These are phyloP conservation scores for Scutellaria minor DNA, from an alignment of 257 asterid species.

Conservation along the genomic window DNA sequence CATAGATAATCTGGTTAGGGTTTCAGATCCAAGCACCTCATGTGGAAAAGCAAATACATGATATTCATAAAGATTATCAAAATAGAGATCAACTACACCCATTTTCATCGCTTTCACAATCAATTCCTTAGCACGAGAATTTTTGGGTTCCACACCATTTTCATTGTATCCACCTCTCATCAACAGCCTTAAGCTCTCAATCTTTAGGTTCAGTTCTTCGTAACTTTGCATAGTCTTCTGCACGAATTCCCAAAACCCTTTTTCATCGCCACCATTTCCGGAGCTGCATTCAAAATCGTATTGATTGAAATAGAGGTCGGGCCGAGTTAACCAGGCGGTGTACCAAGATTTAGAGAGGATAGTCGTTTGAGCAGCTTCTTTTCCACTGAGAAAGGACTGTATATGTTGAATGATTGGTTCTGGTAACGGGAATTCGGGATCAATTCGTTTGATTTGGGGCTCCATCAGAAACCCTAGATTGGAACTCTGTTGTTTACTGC, in stretches of 20 bases:
- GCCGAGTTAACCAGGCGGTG: slow-evolving; percentile 36
- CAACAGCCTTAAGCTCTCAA: slow-evolving; percentile 20
- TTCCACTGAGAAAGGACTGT: slow-evolving; percentile 23
- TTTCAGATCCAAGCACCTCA: slow-evolving; percentile 5
- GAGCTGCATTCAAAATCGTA: neutral
- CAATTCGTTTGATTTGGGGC: too few species aligned
- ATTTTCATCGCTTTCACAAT: slow-evolving; percentile 14
- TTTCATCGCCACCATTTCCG: neutral
- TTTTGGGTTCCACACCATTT: too few species aligned
- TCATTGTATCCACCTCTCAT: neutral
- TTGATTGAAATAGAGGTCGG: slow-evolving; percentile 14
- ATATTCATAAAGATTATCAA: neutral
- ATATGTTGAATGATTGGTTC: slow-evolving; percentile 34
- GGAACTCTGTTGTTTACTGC: too few species aligned
- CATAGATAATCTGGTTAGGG: neutral
- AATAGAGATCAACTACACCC: slow-evolving; percentile 16
- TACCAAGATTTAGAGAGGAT: slow-evolving; percentile 41
- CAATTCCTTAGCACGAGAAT: slow-evolving; percentile 2
- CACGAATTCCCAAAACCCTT: neutral
- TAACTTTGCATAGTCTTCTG: slow-evolving; percentile 27
- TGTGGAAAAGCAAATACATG: neutral
- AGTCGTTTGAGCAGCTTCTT: slow-evolving; percentile 36
- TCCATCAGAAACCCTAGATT: too few species aligned
- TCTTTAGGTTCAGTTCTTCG: slow-evolving; percentile 2
- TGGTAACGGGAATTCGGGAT: slow-evolving; percentile 1